Evolutionary conservation across 768 basidiomycete genomes (phyloP).

Genomic region (Boletus huronensis): DNA sequence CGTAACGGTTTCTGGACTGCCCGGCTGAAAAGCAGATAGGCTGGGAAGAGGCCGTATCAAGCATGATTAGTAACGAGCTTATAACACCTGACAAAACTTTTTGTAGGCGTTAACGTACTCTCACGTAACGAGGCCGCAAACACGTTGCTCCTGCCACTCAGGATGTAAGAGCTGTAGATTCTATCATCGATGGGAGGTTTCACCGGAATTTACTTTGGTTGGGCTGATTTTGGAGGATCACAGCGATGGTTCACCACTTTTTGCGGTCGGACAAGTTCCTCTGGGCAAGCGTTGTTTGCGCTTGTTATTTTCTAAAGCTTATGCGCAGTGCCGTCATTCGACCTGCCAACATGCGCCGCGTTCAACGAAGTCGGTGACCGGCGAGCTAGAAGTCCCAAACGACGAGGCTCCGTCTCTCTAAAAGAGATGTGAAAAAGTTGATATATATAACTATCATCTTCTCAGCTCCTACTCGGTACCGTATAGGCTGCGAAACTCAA

Average conservation of each 20-base stretch:
- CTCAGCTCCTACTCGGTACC: background rate
- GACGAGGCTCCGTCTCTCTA: background rate
- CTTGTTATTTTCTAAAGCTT: background rate
- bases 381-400: background rate
- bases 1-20: no score
- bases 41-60: background rate
- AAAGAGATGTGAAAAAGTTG: background rate
- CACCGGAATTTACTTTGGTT: no score
- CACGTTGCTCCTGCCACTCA: background rate
- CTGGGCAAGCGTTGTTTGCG: background rate
- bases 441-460: background rate
- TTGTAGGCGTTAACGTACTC: constrained; percentile 14
- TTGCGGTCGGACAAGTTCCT: background rate
- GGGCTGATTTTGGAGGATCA: background rate
- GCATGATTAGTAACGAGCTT: background rate
- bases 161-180: background rate
- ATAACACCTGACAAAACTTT: background rate
- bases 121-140: constrained; percentile 1
- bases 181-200: background rate
- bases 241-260: background rate
- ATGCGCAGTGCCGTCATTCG: no score
- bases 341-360: no score
- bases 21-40: no score
- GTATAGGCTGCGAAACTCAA: background rate
- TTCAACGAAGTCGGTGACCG: background rate